Base-by-base conservation (phyloP, 108 stramenopile species). In the Cyclotella baltica region DNA sequence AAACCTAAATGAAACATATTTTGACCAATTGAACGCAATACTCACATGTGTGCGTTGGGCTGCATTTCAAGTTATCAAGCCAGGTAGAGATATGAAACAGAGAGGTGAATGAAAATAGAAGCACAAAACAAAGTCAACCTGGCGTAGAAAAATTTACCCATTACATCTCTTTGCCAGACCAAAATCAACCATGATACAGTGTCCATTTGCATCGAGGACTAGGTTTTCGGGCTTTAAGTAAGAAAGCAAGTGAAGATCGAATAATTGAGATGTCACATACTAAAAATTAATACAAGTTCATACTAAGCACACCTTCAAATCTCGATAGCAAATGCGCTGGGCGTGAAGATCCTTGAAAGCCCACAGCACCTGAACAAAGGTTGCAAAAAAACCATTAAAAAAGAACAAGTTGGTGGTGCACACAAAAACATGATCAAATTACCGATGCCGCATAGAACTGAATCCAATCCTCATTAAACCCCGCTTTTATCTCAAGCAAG, bases 241-340 rank as follows among this genome's bases (percentile, higher is more conserved):
- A 43, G 10, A 10, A 6, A 43, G 13, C 40, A 43, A 10, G 40
- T 10, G 40, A 43, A 43, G 79, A 43, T 43, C 13, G 40, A 6
- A 43, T 43, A 43, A 43, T 1, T 47, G 46, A 47, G 18, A 15
- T 47, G 11, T 18, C 15, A 47, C 18, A 15, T 15, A 47, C 11
- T 47, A 11, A 47, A 47, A 47, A 47, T 15, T 47, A 47, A 15
- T 47, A 47, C 46, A n/a, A n/a, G n/a, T n/a, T n/a, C n/a, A n/a
- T 43, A 43, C 40, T 43, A 43, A 43, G 40, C 13, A 10, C 40
- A 43, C 40, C 73, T 89, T 89, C 27, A 89, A 47, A 68, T 89
- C 96, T 31, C 97, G 92, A 78, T 98, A 96, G 13, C 89, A 90
- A 58, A 99, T 95, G 40, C 74, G 73, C 4, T 86, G 84, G 11